Percentiles rank a stretch among this genome's conserved stretches.
Evolutionary conservation across 176 grass and related monocot species (phyloP).

Genomic region (Puya raimondii): DNA sequence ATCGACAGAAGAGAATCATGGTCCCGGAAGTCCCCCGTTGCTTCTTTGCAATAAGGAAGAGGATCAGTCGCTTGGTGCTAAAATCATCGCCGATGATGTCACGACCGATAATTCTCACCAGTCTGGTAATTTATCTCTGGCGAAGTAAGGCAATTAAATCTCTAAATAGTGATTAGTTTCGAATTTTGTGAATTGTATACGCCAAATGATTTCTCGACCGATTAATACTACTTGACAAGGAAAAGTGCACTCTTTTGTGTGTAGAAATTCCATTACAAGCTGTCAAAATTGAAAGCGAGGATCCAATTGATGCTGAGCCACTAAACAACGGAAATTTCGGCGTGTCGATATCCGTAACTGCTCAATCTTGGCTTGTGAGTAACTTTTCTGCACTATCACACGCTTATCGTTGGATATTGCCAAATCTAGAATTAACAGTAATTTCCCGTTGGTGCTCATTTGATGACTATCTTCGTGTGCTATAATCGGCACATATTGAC

Average conservation of each 20-base stretch:
- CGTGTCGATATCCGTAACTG: constrained; percentile 14
- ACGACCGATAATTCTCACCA: too few species aligned
- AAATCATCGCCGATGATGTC: not conserved
- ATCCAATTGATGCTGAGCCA: constrained; percentile 17
- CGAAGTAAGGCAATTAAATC: not conserved
- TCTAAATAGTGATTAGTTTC: not conserved
- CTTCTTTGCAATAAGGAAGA: not conserved
- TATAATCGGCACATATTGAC: too few species aligned
- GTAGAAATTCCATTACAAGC: constrained; percentile 15
- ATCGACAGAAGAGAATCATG: not conserved
- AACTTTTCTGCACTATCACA: not conserved
- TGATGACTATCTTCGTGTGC: too few species aligned
- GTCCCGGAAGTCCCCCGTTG: not conserved
- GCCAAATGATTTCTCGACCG: not conserved
- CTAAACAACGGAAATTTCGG: constrained; percentile 19
- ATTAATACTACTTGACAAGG: not conserved
- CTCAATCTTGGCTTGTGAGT: constrained; percentile 53
- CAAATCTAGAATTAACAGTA: not conserved
- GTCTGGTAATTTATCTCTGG: not conserved
- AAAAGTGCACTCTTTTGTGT: not conserved
- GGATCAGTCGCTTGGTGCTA: not conserved
- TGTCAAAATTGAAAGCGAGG: constrained; percentile 7
- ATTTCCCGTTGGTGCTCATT: too few species aligned
- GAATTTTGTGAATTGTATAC: not conserved
- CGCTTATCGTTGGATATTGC: not conserved